These are phyloP conservation scores for Erysimum pusillum DNA, from an alignment of 441 rosid genomes.

Conservation along the genomic window DNA sequence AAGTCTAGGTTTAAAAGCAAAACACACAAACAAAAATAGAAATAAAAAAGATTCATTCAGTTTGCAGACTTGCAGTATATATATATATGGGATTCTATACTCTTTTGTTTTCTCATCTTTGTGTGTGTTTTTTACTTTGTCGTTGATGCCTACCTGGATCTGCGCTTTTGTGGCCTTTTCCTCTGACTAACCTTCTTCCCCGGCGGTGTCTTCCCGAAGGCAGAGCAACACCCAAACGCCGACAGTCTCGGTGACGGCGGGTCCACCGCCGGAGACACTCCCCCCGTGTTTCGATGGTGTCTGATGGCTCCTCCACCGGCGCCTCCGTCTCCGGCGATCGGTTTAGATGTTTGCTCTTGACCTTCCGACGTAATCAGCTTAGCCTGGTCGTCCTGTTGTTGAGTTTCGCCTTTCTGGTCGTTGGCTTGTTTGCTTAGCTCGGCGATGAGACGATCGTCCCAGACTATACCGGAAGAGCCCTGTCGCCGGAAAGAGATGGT, in stretches of 20 bases:
- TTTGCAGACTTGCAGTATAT: no score
- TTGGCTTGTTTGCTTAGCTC: slow-evolving; percentile 56
- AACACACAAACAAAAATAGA: slow-evolving; percentile 18
- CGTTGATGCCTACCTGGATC: slow-evolving; percentile 53
- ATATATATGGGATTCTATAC: no score
- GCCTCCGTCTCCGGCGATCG: slow-evolving; percentile 29
- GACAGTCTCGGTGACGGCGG: slow-evolving; percentile 92
- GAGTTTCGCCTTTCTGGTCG: slow-evolving; percentile 39
- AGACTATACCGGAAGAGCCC: slow-evolving; percentile 68
- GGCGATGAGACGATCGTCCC: slow-evolving; percentile 76
- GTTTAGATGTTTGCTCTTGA: slow-evolving; percentile 20
- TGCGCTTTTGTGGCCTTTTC: slow-evolving; percentile 59
- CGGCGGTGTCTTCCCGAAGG: slow-evolving; percentile 66
- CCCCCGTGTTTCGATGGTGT: slow-evolving; percentile 68
- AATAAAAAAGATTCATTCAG: background rate
- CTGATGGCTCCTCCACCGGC: slow-evolving; percentile 59
- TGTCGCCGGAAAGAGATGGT: slow-evolving; percentile 66
- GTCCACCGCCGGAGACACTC: slow-evolving; percentile 78
- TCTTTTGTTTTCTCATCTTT: slow-evolving; percentile 22
- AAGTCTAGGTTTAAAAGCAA: background rate
- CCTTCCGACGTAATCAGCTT: slow-evolving; percentile 11
- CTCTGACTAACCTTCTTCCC: slow-evolving; percentile 49
- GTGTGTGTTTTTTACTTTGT: slow-evolving; percentile 8
- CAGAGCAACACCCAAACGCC: slow-evolving; percentile 82
- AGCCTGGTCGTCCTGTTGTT: slow-evolving; percentile 19